A percentile compares a stretch with the other conserved stretches of the same genome.
These are phyloP conservation scores for Salix suchowensis DNA, from an alignment of 345 rosid species.

Conservation along the genomic window DNA sequence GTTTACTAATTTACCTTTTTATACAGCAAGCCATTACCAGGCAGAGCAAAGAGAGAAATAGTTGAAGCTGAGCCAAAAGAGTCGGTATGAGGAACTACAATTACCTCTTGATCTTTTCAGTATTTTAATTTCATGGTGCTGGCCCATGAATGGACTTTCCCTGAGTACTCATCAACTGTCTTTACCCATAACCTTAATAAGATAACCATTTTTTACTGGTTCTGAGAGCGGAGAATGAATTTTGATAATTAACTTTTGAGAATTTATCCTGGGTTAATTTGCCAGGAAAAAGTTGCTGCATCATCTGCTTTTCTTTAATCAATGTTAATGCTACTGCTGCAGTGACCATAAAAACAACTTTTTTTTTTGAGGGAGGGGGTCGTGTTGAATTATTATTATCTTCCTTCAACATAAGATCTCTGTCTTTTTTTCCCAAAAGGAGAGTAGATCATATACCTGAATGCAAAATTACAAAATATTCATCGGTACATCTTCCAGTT, in stretches of 20 bases:
- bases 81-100: constrained; percentile 33
- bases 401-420: not conserved
- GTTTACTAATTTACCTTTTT: constrained; percentile 4
- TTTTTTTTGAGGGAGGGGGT: not conserved
- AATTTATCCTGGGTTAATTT: not conserved
- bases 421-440: not conserved
- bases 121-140: not conserved
- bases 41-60: constrained; percentile 75
- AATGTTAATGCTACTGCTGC: not conserved
- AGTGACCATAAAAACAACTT: not conserved
- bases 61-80: constrained; percentile 61
- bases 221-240: not conserved
- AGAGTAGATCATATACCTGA: no score
- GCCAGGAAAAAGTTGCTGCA: not conserved
- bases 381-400: not conserved
- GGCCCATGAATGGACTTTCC: not conserved
- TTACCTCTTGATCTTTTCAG: not conserved
- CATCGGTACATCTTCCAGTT: not conserved
- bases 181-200: not conserved
- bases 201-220: not conserved
- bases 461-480: not conserved
- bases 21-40: constrained; percentile 59
- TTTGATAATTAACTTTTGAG: not conserved
- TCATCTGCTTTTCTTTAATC: not conserved
- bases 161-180: not conserved